These are phyloP conservation scores for Wickerhamiella bombiphila DNA, from an alignment of 805 yeast species.

Conservation along the genomic window DNA sequence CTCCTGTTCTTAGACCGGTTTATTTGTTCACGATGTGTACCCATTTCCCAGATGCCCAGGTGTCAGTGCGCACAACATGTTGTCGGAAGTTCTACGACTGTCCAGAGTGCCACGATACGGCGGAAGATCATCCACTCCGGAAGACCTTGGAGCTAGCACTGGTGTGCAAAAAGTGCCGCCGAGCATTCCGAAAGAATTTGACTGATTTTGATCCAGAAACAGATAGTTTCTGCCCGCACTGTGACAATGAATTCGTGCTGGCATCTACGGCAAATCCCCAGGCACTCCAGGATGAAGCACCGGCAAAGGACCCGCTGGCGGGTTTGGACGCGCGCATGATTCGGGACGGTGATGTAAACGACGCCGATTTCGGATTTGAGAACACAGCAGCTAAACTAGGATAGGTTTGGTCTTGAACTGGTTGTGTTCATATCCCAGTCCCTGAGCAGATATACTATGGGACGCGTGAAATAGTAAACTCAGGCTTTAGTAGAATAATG, in stretches of 20 bases:
- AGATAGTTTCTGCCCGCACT: constrained; percentile 24
- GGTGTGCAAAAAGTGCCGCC: constrained; percentile 23
- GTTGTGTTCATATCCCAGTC: too few relatives aligned
- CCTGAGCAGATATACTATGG: too few relatives aligned
- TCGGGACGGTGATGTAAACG: constrained; percentile 20
- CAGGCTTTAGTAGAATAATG: too few relatives aligned
- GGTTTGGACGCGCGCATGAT: constrained; percentile 19
- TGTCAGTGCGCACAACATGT: constrained; percentile 21
- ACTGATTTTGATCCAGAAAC: constrained; percentile 23
- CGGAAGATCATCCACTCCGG: constrained; percentile 20
- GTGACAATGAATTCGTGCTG: constrained; percentile 23
- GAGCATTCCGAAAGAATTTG: constrained; percentile 24
- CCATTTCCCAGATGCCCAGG: constrained; percentile 24
- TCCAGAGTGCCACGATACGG: constrained; percentile 22
- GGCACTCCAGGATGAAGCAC: constrained; percentile 8
- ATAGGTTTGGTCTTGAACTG: constrained; percentile 61
- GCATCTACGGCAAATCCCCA: constrained; percentile 7
- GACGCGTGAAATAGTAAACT: too few relatives aligned
- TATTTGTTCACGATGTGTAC: too few relatives aligned
- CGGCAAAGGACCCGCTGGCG: background rate
- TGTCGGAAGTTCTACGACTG: constrained; percentile 25
- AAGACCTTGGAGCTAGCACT: constrained; percentile 23
- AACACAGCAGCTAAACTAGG: constrained; percentile 16
- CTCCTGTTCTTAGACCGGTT: too few relatives aligned
- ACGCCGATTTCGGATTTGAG: constrained; percentile 18